A percentile compares a stretch with the other conserved stretches of the same genome.
Evolutionary conservation across 1,139 yeast species (phyloP).

Genomic region (Suhomyces wounanorum): DNA sequence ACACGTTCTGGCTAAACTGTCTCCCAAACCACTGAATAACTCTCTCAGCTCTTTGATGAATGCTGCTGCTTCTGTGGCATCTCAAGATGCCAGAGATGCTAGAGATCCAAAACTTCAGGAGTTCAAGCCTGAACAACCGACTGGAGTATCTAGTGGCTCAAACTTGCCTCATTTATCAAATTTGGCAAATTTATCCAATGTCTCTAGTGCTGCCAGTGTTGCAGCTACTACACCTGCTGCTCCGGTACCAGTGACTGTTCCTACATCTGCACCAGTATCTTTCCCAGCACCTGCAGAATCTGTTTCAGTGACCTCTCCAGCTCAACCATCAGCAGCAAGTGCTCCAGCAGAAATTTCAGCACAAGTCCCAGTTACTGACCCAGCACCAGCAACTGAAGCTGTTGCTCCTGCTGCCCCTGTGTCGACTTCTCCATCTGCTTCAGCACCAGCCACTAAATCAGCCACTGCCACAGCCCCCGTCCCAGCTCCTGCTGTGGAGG

Average conservation of each 20-base stretch:
- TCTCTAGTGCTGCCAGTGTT: neutral
- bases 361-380: conserved; percentile 2
- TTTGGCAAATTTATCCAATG: conserved; percentile 1
- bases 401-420: conserved; percentile 3
- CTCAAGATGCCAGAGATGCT: conserved; percentile 11
- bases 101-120: conserved; percentile 1
- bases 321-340: conserved; percentile 9
- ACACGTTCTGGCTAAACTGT: conserved; percentile 14
- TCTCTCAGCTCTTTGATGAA: conserved; percentile 33
- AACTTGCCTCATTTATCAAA: conserved; percentile 2
- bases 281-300: conserved; percentile 13
- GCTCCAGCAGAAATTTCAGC: conserved; percentile 10
- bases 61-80: conserved; percentile 27
- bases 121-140: conserved; percentile 7
- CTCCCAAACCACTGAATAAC: conserved; percentile 18
- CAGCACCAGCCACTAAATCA: neutral
- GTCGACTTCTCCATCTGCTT: neutral
- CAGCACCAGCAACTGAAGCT: conserved; percentile 10
- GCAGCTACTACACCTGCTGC: conserved; percentile 4
- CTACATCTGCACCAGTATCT: conserved; percentile 16
- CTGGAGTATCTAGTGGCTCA: neutral
- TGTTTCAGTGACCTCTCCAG: neutral
- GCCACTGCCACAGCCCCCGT: conserved; percentile 2
- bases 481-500: conserved; percentile 3
- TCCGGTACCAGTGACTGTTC: conserved; percentile 9